phyloP scores from a whole-genome alignment of 2,329 filamentous ascomycete genomes.

The Colletotrichum sp. region DNA sequence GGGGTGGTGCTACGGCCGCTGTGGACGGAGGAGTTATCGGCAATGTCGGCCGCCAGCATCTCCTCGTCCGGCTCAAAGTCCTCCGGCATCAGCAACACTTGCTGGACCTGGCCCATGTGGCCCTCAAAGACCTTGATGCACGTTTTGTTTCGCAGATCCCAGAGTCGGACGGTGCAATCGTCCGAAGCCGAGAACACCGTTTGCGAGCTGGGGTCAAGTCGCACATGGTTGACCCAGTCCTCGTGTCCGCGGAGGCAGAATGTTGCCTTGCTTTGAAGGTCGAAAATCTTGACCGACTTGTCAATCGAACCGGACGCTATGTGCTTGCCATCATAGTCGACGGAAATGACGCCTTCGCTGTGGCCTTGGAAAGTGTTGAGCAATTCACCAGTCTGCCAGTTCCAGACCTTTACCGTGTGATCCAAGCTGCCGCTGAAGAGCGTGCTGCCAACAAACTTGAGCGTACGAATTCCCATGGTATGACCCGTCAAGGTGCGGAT shows the following conservation, averaged over 20 bases:
- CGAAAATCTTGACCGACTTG: conserved; percentile 89
- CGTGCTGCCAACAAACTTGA: conserved; percentile 93
- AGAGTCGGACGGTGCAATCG: conserved; percentile 87
- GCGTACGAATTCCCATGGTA: conserved; percentile 79
- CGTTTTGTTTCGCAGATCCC: conserved; percentile 85
- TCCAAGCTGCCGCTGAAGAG: conserved; percentile 91
- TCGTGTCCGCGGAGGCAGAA: conserved; percentile 82
- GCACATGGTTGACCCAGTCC: conserved; percentile 97
- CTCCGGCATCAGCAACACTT: conserved; percentile 80
- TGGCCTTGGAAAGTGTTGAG: conserved; percentile 83
- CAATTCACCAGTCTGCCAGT: conserved; percentile 90
- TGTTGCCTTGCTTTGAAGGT: conserved; percentile 82
- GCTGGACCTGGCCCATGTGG: conserved; percentile 94
- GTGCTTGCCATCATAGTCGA: conserved; percentile 85
- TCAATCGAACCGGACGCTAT: conserved; percentile 91
- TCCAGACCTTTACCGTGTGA: conserved; percentile 90
- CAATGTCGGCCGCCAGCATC: conserved; percentile 46
- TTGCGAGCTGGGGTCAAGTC: conserved; percentile 79
- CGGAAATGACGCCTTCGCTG: conserved; percentile 79
- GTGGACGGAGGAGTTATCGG: conserved; percentile 57
- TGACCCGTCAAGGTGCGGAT: conserved; percentile 86
- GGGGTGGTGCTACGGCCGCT: conserved; percentile 52
- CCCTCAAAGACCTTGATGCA: conserved; percentile 80
- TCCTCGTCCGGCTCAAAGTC: conserved; percentile 90
- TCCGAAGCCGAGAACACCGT: conserved; percentile 94